phyloP scores from a whole-genome alignment of 108 stramenopile species.

The Pseudonitzschia delicatissima region DNA sequence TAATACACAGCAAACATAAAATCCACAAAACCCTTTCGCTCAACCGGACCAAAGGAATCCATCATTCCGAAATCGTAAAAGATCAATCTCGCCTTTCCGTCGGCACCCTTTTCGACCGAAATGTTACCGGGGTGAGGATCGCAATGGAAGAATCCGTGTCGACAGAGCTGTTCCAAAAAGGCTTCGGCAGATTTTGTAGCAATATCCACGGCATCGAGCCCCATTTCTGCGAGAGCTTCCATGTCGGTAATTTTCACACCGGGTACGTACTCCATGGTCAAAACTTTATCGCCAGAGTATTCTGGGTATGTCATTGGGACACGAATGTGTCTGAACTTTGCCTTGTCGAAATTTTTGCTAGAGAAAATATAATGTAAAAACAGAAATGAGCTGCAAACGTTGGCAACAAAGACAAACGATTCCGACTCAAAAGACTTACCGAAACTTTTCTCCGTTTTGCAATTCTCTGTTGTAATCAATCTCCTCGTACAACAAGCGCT shows the following conservation, averaged over 20 bases:
- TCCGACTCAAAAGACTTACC: constrained; percentile 30
- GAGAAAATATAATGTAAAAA: constrained; percentile 11
- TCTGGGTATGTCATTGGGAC: constrained; percentile 87
- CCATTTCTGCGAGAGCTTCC: constrained; percentile 56
- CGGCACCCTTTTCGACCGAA: constrained; percentile 75
- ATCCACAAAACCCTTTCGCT: constrained; percentile 84
- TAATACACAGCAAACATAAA: constrained; percentile 92
- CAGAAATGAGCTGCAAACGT: not conserved
- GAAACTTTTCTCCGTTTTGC: constrained; percentile 79
- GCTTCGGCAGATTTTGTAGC: constrained; percentile 83
- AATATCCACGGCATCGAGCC: constrained; percentile 82
- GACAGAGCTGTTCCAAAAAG: constrained; percentile 94
- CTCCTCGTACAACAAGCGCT: constrained; percentile 93
- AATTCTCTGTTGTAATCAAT: constrained; percentile 93
- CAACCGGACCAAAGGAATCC: constrained; percentile 84
- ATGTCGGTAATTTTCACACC: constrained; percentile 94
- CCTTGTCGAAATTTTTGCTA: constrained; percentile 71
- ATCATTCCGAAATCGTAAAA: constrained; percentile 99
- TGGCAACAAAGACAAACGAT: not conserved
- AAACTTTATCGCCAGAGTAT: constrained; percentile 80
- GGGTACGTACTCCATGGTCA: constrained; percentile 93
- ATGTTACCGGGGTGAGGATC: constrained; percentile 84
- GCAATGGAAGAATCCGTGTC: constrained; percentile 92
- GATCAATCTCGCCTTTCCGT: constrained; percentile 79
- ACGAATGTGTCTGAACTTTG: constrained; percentile 85